These are phyloP conservation scores for Pouteria glomerata DNA, from an alignment of 148 eudicot genomes.

Conservation along the genomic window DNA sequence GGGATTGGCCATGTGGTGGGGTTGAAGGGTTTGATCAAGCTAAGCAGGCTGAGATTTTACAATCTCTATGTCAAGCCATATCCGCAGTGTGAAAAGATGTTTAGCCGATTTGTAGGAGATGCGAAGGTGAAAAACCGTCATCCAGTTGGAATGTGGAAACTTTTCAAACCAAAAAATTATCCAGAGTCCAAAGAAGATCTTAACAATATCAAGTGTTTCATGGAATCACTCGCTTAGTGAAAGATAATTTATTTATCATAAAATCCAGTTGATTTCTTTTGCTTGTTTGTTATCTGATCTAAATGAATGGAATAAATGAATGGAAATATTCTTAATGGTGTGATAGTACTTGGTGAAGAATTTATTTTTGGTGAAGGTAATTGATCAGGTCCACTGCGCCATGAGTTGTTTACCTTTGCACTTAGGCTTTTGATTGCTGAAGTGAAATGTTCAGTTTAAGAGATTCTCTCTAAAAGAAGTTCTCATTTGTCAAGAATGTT, in stretches of 20 bases:
- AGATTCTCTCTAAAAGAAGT: not conserved
- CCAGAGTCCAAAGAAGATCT: slow-evolving; percentile 42
- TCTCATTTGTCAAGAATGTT: no score
- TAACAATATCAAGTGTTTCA: slow-evolving; percentile 44
- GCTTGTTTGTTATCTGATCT: not conserved
- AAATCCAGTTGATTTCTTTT: not conserved
- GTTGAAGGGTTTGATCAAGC: slow-evolving; percentile 60
- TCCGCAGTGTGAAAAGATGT: slow-evolving; percentile 81
- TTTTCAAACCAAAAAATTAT: slow-evolving; percentile 52
- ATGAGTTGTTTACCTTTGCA: not conserved
- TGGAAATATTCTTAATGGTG: not conserved
- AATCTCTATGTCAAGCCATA: slow-evolving; percentile 92
- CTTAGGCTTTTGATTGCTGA: not conserved
- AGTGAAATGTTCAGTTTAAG: slow-evolving; percentile 1
- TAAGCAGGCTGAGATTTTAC: slow-evolving; percentile 64
- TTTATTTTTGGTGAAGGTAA: not conserved
- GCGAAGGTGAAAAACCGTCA: slow-evolving; percentile 37
- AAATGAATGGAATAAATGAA: not conserved
- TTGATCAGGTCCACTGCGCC: not conserved
- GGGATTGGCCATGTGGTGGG: slow-evolving; percentile 75
- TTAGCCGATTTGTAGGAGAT: slow-evolving; percentile 51
- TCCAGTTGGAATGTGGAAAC: slow-evolving; percentile 79
- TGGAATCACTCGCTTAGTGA: slow-evolving; percentile 33
- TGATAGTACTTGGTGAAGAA: not conserved
- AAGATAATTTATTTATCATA: not conserved